Conservation (phyloP, 352 stramenopile genomes). For the Phytopythium boreale region DNA sequence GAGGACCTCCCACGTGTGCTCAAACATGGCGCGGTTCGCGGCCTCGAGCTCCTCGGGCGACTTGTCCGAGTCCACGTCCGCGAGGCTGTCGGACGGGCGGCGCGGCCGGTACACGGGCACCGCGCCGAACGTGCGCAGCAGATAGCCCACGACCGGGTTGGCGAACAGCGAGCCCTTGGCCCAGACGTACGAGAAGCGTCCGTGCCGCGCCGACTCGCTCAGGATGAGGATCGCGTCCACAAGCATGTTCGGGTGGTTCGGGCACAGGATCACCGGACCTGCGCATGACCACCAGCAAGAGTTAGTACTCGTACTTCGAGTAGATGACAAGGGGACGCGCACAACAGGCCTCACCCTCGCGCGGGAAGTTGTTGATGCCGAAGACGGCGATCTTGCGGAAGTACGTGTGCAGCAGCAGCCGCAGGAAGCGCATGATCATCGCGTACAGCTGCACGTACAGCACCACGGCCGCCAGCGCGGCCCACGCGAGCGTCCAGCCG, state of each 20-base stretch:
- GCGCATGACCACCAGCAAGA: not conserved
- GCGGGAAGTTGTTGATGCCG: constrained; percentile 76
- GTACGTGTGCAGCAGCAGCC: constrained; percentile 68
- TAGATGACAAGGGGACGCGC: too few relatives aligned
- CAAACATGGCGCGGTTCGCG: constrained; percentile 70
- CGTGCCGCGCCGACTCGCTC: constrained; percentile 53
- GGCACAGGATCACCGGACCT: constrained; percentile 73
- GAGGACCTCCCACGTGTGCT: constrained; percentile 67
- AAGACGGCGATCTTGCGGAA: constrained; percentile 79
- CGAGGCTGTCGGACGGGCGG: constrained; percentile 34
- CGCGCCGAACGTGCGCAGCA: constrained; percentile 49
- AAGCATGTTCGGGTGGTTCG: constrained; percentile 84
- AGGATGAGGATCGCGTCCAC: constrained; percentile 76
- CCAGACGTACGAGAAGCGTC: constrained; percentile 66
- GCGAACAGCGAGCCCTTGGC: constrained; percentile 74
- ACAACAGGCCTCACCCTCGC: constrained; percentile 52
- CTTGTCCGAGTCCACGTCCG: constrained; percentile 66
- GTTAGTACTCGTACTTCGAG: too few relatives aligned
- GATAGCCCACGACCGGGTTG: constrained; percentile 36
- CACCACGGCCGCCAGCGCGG: constrained; percentile 42
- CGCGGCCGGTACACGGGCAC: constrained; percentile 70
- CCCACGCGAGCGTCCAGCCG: constrained; percentile 33
- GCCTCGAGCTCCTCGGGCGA: constrained; percentile 53
- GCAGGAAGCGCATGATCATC: constrained; percentile 63
- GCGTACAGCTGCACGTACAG: constrained; percentile 52